Evolutionary conservation across 2,329 filamentous ascomycete species (phyloP).

Genomic region (Penicillium sp.): DNA sequence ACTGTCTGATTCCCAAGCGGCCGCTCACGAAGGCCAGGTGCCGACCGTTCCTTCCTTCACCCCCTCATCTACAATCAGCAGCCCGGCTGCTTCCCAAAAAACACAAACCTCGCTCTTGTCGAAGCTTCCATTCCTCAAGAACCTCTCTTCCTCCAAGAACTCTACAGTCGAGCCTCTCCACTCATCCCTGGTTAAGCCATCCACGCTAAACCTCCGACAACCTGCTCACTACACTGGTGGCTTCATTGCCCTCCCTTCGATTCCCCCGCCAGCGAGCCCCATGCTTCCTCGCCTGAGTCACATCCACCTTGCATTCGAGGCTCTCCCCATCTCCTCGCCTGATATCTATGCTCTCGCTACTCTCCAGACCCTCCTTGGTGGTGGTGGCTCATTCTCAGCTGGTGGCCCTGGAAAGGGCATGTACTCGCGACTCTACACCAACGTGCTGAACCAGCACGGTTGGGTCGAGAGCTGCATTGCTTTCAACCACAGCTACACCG

Average conservation of each 20-base stretch:
- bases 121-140: constrained; percentile 87
- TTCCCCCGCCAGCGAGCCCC: constrained; percentile 75
- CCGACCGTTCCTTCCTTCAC: constrained; percentile 43
- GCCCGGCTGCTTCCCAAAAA: constrained; percentile 40
- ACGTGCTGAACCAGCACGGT: constrained; percentile 93
- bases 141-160: constrained; percentile 69
- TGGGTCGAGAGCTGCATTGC: constrained; percentile 96
- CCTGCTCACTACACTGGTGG: constrained; percentile 89
- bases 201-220: constrained; percentile 57
- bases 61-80: constrained; percentile 40
- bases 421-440: constrained; percentile 97
- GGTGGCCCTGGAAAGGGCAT: constrained; percentile 98
- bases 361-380: constrained; percentile 90
- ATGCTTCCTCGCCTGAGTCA: constrained; percentile 80
- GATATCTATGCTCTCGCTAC: constrained; percentile 97
- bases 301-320: constrained; percentile 95
- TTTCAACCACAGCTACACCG: constrained; percentile 97
- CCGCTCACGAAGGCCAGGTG: constrained; percentile 32
- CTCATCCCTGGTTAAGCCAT: constrained; percentile 45
- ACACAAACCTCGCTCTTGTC: constrained; percentile 68
- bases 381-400: constrained; percentile 93
- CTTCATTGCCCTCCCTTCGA: constrained; percentile 79
- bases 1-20: constrained; percentile 33
- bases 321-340: constrained; percentile 80
- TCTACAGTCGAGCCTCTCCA: constrained; percentile 59